Conservation (phyloP, 108 stramenopile genomes). For the Bacterosira constricta region DNA sequence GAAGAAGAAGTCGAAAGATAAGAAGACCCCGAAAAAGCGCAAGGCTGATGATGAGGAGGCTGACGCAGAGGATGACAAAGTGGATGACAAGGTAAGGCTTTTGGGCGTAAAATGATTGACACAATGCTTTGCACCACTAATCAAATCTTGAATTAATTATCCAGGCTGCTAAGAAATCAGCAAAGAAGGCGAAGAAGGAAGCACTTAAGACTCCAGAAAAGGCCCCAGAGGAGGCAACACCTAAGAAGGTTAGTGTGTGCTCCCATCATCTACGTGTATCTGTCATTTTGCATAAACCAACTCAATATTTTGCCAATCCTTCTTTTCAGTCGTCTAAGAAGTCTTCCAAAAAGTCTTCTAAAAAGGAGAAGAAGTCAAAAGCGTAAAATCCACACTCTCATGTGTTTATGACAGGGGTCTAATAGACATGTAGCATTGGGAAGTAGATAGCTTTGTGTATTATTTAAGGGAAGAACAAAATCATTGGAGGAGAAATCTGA, state of each 20-base stretch:
- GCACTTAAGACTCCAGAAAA: constrained; percentile 40
- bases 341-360: constrained; percentile 33
- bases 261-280: background rate
- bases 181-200: constrained; percentile 61
- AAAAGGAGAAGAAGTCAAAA: constrained; percentile 57
- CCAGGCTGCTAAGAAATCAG: constrained; percentile 26
- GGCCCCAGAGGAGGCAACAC: constrained; percentile 36
- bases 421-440: too few species aligned
- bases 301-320: background rate
- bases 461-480: background rate
- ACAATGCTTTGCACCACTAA: background rate
- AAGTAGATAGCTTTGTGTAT: too few species aligned
- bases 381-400: too few species aligned
- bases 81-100: constrained; percentile 32
- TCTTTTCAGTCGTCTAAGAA: constrained; percentile 7
- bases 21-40: constrained; percentile 51
- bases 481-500: background rate
- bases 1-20: constrained; percentile 45
- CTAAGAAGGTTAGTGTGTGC: constrained; percentile 7
- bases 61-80: constrained; percentile 43
- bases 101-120: background rate
- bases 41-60: constrained; percentile 50
- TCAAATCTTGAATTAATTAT: background rate
- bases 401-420: too few species aligned
- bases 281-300: background rate